phyloP scores from a whole-genome alignment of 1,284 basidiomycete species.

The Erythrobasidium hasegawianum region DNA sequence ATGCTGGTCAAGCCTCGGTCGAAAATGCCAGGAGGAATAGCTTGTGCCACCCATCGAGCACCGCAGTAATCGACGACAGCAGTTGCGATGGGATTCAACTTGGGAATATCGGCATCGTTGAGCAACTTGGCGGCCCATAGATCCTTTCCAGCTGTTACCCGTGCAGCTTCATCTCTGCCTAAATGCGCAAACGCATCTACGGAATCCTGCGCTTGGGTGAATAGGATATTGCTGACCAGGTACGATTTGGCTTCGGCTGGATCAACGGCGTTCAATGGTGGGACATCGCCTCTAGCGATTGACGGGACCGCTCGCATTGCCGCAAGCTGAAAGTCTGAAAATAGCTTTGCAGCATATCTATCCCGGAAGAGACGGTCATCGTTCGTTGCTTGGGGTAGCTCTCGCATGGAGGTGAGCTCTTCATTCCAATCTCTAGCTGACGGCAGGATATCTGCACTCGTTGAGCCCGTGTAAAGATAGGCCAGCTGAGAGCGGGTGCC shows the following conservation, averaged over 20 bases:
- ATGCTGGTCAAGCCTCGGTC: conserved; percentile 39
- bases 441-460: conserved; percentile 51
- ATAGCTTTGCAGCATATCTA: conserved; percentile 56
- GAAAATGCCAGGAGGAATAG: conserved; percentile 58
- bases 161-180: conserved; percentile 58
- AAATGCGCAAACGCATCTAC: conserved; percentile 57
- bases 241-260: conserved; percentile 56
- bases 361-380: conserved; percentile 57
- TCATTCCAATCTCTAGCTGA: conserved; percentile 60
- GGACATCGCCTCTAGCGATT: conserved; percentile 50
- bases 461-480: conserved; percentile 57
- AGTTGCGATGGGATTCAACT: conserved; percentile 47
- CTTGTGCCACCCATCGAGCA: conserved; percentile 59
- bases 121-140: conserved; percentile 55
- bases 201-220: conserved; percentile 57
- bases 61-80: conserved; percentile 59
- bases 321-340: conserved; percentile 56
- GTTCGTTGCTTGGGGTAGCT: conserved; percentile 54
- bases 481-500: conserved; percentile 57
- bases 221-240: conserved; percentile 58
- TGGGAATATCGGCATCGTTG: conserved; percentile 53
- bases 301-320: conserved; percentile 55
- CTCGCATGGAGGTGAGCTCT: conserved; percentile 57
- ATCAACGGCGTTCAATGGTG: conserved; percentile 55
- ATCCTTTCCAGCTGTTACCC: conserved; percentile 58